Base-by-base conservation (phyloP, 1,284 basidiomycete genomes). In the Papiliotrema fonsecae region DNA sequence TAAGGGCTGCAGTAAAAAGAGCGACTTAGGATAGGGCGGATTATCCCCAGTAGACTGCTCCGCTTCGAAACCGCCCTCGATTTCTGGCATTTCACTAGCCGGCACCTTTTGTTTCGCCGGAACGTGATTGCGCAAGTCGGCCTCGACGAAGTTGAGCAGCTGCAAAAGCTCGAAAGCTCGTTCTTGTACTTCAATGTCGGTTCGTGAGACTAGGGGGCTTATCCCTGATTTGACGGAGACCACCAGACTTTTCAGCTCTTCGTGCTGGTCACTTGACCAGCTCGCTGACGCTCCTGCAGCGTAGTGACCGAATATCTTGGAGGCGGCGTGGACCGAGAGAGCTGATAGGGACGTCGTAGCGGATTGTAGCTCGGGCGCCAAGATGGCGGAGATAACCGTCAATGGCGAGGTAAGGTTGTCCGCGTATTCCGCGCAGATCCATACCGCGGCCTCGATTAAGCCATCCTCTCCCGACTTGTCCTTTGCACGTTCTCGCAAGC, bases 351-450 rank as follows among this genome's bases (percentile, higher is more conserved):
- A 80, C 0, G 85, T 73, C 0, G 81, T 65, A 85, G 77, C 16
- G 73, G 72, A 34, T 81, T 78, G 26, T 76, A 79, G 25, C 78
- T 77, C 54, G 3, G 58, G 60, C 2, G 60, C 50, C 6, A 72
- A 60, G 16, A 70, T 83, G 79, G 41, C 89, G 75, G 36, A 97
- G 76, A 64, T 86, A 45, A 42, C 65, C 55, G 47, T 72, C 51
- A 63, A 68, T 47, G 64, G 61, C 0, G 61, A 66, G 5, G 56
- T 47, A 1, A 68, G 56, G 6, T 61, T 57, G 41, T 60, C 60
- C 78, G 86, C 84, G 68, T 91, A 92, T 72, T 98, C 96, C 24
- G 93, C 93, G 58, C 88, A 90, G 56, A 97, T 87, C 87, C 88
- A 97, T 1, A 90, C 89, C 5, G 90, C 91, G 2, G 92, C 93